These are phyloP conservation scores for Fragaria nilgerrensis DNA, from an alignment of 306 rosid genomes.

Conservation along the genomic window DNA sequence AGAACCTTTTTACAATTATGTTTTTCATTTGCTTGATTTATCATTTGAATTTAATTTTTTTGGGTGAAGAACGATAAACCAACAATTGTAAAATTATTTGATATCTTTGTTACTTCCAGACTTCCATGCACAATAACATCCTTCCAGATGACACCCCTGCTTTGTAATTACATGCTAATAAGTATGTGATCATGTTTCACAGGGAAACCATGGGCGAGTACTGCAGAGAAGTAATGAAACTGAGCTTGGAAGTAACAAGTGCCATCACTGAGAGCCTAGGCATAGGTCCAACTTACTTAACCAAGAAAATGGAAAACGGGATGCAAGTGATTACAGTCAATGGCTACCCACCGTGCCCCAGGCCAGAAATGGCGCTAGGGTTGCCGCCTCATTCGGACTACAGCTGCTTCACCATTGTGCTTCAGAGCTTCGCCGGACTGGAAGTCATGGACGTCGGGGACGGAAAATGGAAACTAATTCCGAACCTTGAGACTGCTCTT, in stretches of 20 bases:
- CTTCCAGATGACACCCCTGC: too few relatives aligned
- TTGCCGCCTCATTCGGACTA: constrained; percentile 59
- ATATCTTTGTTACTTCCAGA: too few relatives aligned
- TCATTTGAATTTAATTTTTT: too few relatives aligned
- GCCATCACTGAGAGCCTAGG: constrained; percentile 49
- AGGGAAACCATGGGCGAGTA: constrained; percentile 56
- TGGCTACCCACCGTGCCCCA: constrained; percentile 52
- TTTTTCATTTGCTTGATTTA: too few relatives aligned
- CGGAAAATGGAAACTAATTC: constrained; percentile 27
- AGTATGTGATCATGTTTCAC: neutral
- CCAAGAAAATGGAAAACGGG: constrained; percentile 36
- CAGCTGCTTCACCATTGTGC: constrained; percentile 47
- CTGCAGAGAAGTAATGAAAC: constrained; percentile 41
- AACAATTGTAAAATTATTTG: too few relatives aligned
- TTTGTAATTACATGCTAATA: neutral
- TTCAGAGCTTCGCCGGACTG: constrained; percentile 35
- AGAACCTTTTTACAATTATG: too few relatives aligned
- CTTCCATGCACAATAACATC: too few relatives aligned
- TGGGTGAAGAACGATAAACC: too few relatives aligned
- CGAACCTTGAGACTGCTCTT: constrained; percentile 16
- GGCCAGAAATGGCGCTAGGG: constrained; percentile 43
- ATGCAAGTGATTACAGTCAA: constrained; percentile 53
- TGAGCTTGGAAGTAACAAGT: constrained; percentile 33
- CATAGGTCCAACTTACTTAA: constrained; percentile 30
- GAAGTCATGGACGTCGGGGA: constrained; percentile 32